Percentiles rank a stretch among this genome's conserved stretches.
phyloP scores from a whole-genome alignment of 768 basidiomycete species.

The Amanita subjunquillea region DNA sequence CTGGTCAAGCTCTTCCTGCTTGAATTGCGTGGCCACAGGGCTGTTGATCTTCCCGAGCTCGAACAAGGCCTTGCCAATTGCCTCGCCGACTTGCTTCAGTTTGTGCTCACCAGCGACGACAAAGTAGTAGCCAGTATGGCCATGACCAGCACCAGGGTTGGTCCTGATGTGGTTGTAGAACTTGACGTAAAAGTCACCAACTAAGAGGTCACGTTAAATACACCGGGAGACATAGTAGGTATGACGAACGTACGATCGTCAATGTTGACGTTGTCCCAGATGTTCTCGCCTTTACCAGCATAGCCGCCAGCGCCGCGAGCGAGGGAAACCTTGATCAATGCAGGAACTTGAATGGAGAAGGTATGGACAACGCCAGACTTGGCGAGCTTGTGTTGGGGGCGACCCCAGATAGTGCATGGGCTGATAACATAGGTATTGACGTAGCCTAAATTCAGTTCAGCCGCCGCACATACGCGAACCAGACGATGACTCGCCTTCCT shows the following conservation, averaged over 20 bases:
- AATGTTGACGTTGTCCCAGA: conserved; percentile 50
- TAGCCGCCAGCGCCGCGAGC: conserved; percentile 40
- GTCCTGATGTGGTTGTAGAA: conserved; percentile 28
- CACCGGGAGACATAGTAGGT: neutral
- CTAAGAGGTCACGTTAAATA: conserved; percentile 15
- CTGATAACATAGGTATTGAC: conserved; percentile 39
- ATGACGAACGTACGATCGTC: conserved; percentile 31
- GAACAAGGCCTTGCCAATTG: conserved; percentile 27
- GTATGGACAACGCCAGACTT: conserved; percentile 42
- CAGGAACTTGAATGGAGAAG: conserved; percentile 43
- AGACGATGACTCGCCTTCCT: conserved; percentile 23
- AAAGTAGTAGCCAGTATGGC: conserved; percentile 44
- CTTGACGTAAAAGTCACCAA: conserved; percentile 31
- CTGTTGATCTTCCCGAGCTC: conserved; percentile 24
- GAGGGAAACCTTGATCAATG: conserved; percentile 32
- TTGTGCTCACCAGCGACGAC: conserved; percentile 40
- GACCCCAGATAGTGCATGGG: conserved; percentile 51
- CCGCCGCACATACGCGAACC: neutral
- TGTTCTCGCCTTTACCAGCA: conserved; percentile 45
- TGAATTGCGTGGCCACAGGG: conserved; percentile 35
- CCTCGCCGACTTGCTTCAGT: conserved; percentile 28
- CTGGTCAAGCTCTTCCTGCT: conserved; percentile 31
- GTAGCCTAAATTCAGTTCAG: conserved; percentile 26
- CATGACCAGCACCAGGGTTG: conserved; percentile 25
- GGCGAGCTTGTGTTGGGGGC: conserved; percentile 35